These are phyloP conservation scores for Cladophialophora psammophila DNA, from an alignment of 2,329 filamentous ascomycete genomes.

Conservation along the genomic window DNA sequence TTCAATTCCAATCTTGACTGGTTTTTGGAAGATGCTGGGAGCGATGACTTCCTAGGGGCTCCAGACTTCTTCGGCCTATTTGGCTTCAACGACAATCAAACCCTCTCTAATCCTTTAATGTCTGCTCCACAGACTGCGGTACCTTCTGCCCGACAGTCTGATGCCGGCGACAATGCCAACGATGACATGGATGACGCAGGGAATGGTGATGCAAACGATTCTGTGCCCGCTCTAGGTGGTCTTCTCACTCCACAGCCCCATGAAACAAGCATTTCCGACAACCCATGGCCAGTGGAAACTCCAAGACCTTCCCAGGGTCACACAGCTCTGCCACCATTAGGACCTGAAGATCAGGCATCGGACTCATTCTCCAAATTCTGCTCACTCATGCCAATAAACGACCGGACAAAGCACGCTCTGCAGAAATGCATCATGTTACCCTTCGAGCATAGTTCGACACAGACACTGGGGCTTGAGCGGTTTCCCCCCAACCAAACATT, in stretches of 20 bases:
- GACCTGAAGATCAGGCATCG: background rate
- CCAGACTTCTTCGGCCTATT: background rate
- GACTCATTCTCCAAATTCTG: background rate
- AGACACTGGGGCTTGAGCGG: background rate
- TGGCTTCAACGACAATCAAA: background rate
- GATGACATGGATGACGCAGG: background rate
- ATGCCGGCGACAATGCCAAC: background rate
- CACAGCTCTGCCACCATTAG: constrained; percentile 7
- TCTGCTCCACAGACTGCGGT: background rate
- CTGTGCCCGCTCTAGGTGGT: constrained; percentile 1
- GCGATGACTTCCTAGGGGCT: background rate
- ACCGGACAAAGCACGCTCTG: background rate
- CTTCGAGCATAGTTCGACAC: background rate
- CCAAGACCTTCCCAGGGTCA: constrained; percentile 12
- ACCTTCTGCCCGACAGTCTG: background rate
- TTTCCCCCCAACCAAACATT: constrained; percentile 21
- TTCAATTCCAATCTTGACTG: constrained; percentile 22
- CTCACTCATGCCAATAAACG: background rate
- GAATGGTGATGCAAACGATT: too few species aligned
- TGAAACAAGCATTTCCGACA: background rate
- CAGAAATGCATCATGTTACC: constrained; percentile 1
- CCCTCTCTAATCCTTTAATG: background rate
- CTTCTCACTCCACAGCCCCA: constrained; percentile 21
- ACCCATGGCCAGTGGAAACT: constrained; percentile 22
- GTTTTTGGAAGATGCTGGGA: constrained; percentile 5